Percentiles rank a stretch among this genome's conserved stretches.
Conservation (phyloP, 192 early-diverging fungal genomes). For the Chytriomyces hyalinus region DNA sequence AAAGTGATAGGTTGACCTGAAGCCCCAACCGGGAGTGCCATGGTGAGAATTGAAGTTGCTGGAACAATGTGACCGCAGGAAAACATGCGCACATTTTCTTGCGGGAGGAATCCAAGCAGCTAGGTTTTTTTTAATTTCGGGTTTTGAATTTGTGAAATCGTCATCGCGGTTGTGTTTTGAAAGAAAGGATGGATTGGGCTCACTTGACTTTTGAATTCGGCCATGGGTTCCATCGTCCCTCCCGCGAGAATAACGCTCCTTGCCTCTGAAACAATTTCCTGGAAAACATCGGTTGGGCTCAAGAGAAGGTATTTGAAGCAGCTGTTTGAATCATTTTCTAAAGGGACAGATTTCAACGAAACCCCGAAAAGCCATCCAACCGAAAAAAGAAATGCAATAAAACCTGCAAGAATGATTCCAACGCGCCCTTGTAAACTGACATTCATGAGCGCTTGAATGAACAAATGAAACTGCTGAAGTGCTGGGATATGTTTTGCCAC, state of each 20-base stretch:
- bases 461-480: conserved; percentile 39
- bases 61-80: conserved; percentile 89
- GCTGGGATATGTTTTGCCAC: conserved; percentile 40
- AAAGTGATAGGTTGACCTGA: conserved; percentile 67
- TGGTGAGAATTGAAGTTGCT: conserved; percentile 70
- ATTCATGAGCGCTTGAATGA: conserved; percentile 47
- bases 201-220: conserved; percentile 45
- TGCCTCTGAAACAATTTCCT: conserved; percentile 76
- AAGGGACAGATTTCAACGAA: background rate
- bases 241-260: conserved; percentile 85
- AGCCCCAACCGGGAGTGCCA: conserved; percentile 70
- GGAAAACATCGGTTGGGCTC: conserved; percentile 81
- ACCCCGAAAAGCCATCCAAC: background rate
- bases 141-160: conserved; percentile 2
- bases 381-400: background rate
- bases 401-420: conserved; percentile 46
- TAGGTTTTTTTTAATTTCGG: conserved; percentile 5
- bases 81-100: conserved; percentile 63
- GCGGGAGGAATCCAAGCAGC: conserved; percentile 61
- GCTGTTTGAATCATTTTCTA: background rate
- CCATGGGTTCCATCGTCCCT: conserved; percentile 90
- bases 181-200: conserved; percentile 1
- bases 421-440: conserved; percentile 76
- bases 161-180: conserved; percentile 17
- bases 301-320: conserved; percentile 83